Percentiles rank a stretch among this genome's conserved stretches.
These are phyloP conservation scores for Salmacisia buchloeana DNA, from an alignment of 1,284 basidiomycete species.

Conservation along the genomic window DNA sequence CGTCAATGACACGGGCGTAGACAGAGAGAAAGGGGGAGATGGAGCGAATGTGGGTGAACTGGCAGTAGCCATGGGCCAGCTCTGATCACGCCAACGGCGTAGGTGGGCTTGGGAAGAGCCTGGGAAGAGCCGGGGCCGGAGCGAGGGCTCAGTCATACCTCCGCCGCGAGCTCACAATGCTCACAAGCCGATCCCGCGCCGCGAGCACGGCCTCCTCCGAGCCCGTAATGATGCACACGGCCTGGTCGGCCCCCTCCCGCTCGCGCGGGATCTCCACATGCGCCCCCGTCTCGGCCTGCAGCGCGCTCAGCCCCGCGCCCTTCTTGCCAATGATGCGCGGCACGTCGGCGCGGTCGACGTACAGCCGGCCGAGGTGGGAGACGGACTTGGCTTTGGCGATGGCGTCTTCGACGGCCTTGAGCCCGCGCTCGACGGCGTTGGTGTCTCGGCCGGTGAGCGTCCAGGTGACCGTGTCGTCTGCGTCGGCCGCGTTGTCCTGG, in stretches of 20 bases:
- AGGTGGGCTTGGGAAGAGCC: no score
- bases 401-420: conserved; percentile 19
- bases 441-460: conserved; percentile 33
- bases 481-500: conserved; percentile 3
- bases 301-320: conserved; percentile 29
- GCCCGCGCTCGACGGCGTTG: conserved; percentile 29
- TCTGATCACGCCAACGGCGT: no score
- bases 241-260: conserved; percentile 17
- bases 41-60: background rate
- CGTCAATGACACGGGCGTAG: background rate
- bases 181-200: conserved; percentile 32
- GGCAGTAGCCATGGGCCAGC: no score
- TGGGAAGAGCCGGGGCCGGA: no score
- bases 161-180: conserved; percentile 12
- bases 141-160: background rate
- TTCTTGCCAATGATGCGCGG: conserved; percentile 36
- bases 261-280: conserved; percentile 40
- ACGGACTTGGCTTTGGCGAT: conserved; percentile 23
- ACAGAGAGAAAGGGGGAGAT: background rate
- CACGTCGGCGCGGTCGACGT: conserved; percentile 24
- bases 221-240: conserved; percentile 34
- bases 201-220: conserved; percentile 32
- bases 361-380: conserved; percentile 32
- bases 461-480: conserved; percentile 28
- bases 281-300: conserved; percentile 35